phyloP scores from a whole-genome alignment of 148 eudicot genomes.

The Rhododendron mucronatum region DNA sequence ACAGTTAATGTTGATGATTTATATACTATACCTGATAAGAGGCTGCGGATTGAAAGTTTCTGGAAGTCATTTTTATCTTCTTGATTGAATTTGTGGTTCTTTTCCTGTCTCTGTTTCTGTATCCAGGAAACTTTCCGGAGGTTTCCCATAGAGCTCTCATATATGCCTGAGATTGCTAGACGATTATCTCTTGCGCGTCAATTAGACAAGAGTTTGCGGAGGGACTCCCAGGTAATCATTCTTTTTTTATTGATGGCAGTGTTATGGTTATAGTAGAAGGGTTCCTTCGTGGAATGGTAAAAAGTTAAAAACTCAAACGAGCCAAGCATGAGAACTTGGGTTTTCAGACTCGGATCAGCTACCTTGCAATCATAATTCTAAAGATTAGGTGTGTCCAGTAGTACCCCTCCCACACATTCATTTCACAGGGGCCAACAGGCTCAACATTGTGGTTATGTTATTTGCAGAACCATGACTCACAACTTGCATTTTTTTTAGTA shows the following conservation, averaged over 20 bases:
- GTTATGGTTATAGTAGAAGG: background rate
- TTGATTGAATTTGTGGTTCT: background rate
- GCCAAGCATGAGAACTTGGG: background rate
- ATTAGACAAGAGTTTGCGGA: slow-evolving; percentile 75
- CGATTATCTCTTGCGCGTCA: slow-evolving; percentile 85
- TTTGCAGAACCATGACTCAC: background rate
- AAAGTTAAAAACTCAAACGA: background rate
- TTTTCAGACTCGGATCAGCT: background rate
- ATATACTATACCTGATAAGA: background rate
- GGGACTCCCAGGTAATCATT: slow-evolving; percentile 66
- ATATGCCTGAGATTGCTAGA: slow-evolving; percentile 78
- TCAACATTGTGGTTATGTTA: background rate
- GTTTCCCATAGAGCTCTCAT: slow-evolving; percentile 74
- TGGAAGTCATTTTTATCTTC: background rate
- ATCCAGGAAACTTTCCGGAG: slow-evolving; percentile 72
- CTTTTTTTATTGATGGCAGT: background rate
- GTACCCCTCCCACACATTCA: background rate
- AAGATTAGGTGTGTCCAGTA: background rate
- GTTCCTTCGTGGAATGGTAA: background rate
- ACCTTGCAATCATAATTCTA: background rate
- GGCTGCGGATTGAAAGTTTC: background rate
- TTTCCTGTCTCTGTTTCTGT: slow-evolving; percentile 11
- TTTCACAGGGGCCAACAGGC: background rate
- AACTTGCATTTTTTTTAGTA: too few relatives aligned
- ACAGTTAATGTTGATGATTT: background rate